Base-by-base conservation (phyloP, 1,284 basidiomycete genomes). In the Pisolithus thermaeus region DNA sequence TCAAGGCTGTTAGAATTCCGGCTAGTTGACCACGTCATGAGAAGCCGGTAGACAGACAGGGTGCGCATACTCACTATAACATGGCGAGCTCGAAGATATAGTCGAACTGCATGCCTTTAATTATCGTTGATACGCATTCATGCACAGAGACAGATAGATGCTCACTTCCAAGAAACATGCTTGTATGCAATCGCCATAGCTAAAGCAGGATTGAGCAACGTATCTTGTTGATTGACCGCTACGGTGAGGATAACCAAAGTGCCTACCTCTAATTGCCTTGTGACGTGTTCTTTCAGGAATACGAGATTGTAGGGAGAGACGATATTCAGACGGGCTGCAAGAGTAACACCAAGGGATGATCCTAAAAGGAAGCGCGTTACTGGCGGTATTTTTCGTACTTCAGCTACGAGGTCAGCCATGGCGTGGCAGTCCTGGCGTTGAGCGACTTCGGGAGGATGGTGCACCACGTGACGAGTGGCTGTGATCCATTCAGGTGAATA, bases 331-430 rank as follows among this genome's bases (percentile, higher is more conserved):
- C 89, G 66, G 37, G 78, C 73, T 0, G 90, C 79, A 0, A 86
- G 32, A 0, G 90, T 81, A 37, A 92, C 70, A 0, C 70, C 78
- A 2, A 86, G 63, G 3, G 82, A 80, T 1, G 87, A 83, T 9
- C 70, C 73, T 47, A 83, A 76, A 20, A 92, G 66, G 54, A 84
- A 81, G 30, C 91, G 80, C 3, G 92, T 94, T 20, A 95, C 87
- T 43, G 90, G 87, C 0, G 92, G 92, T 3, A 95, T 90, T 71
- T 92, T 91, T 58, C 74, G 76, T 49, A 92, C 68, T 71, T 91
- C 88, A 35, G 76, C 70, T 1, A 73, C 22, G 28, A 82, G 62
- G 22, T 71, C 68, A 42, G 62, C 56, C 64, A 65, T 65, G 14
- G 49, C 53, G 8, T 3, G 49, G 42, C 52, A 28, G 14, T 43